Evolutionary conservation across 176 grass and related monocot genomes (phyloP), one percentile per base, ranked within the genome.

Genomic region (Lolium multiflorum): DNA sequence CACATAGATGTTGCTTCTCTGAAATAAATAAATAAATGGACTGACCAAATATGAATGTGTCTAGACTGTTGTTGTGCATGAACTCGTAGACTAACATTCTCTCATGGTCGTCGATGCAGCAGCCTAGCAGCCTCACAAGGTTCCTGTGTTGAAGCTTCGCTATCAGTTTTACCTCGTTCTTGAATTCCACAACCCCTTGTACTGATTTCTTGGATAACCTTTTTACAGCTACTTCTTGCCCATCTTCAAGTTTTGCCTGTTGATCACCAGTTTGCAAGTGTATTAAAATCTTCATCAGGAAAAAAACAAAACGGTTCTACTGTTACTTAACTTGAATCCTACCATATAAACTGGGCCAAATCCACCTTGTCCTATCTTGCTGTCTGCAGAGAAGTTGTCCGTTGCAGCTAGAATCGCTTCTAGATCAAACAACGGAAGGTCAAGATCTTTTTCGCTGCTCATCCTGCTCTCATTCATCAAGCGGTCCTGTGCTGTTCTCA

Each of bases 291-390:
- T 50, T 11, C 73, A 21, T 20, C 2, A 7, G 0, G 28, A 16
- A 65, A 51, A 51, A 1, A 0, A 2, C n/a, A n/a, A 10, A 39
- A 9, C 9, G 11, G 12, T 63, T 71, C 7, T 31, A 75, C 31
- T 65, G 15, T 43, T 18, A 37, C 28, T 9, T 25, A 18, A 43
- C 50, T 73, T 26, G 14, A 12, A 52, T 54, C 48, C 78, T 85
- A 93, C 91, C 91, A 68, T 80, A 41, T 90, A 93, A 56, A 93
- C 91, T 16, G 82, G 82, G 22, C 91, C 91, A 52, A 93, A 93
- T 11, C 91, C 91, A 9, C 91, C 91, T 47, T 90, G 66, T 6
- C 88, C 88, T 12, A 93, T 84, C 80, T 90, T 85, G 13, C 62
- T 82, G 6, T 54, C 43, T 0, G 46, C 20, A 7, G 91, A 35